Percentiles rank a stretch among this genome's conserved stretches.
These are phyloP conservation scores for Kazachstania bromeliacearum DNA, from an alignment of 805 yeast genomes.

Conservation along the genomic window DNA sequence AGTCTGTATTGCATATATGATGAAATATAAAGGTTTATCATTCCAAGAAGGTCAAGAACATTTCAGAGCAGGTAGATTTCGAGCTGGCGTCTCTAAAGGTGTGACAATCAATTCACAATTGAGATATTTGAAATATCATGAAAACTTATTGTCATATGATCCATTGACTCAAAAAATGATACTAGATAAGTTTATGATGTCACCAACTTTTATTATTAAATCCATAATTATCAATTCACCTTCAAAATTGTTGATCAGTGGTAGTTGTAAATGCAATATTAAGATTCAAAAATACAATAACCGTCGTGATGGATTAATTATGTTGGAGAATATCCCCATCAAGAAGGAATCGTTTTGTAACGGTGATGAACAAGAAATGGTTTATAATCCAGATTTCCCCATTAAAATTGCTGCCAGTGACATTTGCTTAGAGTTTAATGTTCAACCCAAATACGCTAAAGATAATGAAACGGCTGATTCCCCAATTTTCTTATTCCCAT, in stretches of 20 bases:
- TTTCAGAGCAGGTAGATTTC: constrained; percentile 54
- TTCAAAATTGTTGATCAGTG: constrained; percentile 6
- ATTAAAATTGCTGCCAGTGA: constrained; percentile 8
- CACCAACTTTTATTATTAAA: constrained; percentile 10
- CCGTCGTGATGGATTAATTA: not conserved
- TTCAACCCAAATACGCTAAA: not conserved
- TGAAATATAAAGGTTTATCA: constrained; percentile 36
- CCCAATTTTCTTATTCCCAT: constrained; percentile 11
- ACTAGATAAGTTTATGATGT: constrained; percentile 6
- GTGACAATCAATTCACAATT: constrained; percentile 64
- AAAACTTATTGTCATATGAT: constrained; percentile 15
- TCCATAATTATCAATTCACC: constrained; percentile 15
- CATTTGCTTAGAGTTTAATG: constrained; percentile 19
- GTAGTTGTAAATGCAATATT: constrained; percentile 7
- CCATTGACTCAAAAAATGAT: constrained; percentile 6
- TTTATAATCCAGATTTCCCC: not conserved
- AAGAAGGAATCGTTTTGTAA: not conserved
- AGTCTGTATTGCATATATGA: constrained; percentile 58
- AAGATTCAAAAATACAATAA: constrained; percentile 16
- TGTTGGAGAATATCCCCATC: constrained; percentile 2
- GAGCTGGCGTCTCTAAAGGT: constrained; percentile 48
- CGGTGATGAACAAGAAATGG: not conserved
- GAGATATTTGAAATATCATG: constrained; percentile 55
- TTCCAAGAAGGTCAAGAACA: constrained; percentile 39
- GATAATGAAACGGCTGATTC: not conserved